phyloP scores from a whole-genome alignment of 2,329 filamentous ascomycete genomes.

The Magnaporthiopsis poae region DNA sequence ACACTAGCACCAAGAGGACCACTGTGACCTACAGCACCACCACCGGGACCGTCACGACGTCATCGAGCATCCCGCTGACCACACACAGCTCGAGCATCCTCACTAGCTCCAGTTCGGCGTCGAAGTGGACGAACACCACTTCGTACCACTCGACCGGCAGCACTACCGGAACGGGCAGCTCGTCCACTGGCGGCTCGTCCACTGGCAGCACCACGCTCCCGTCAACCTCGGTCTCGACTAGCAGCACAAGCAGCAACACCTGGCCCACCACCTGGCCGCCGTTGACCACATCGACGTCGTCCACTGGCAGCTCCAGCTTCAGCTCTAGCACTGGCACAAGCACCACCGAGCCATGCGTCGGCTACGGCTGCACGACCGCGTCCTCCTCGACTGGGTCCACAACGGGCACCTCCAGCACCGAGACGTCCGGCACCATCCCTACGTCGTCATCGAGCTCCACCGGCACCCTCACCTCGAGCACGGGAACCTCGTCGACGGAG shows the following conservation, averaged over 20 bases:
- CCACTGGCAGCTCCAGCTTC: neutral
- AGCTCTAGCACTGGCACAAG: neutral
- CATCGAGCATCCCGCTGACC: neutral
- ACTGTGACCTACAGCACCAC: neutral
- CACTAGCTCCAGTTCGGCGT: neutral
- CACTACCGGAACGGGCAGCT: neutral
- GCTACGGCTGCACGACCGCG: neutral
- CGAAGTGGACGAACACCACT: neutral
- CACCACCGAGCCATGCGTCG: neutral
- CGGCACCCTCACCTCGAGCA: slow-evolving; percentile 1
- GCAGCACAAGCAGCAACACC: too few species aligned
- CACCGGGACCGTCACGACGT: neutral
- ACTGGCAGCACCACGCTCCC: neutral
- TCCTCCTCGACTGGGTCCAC: slow-evolving; percentile 1
- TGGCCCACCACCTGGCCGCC: neutral
- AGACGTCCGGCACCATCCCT: neutral
- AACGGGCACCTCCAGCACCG: neutral
- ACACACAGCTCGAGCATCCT: neutral
- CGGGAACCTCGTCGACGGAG: neutral
- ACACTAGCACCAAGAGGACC: neutral
- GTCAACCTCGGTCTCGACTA: neutral
- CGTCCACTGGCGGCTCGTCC: too few species aligned
- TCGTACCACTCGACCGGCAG: neutral
- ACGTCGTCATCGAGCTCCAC: neutral
- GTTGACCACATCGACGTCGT: neutral